Evolutionary conservation across 2,329 filamentous ascomycete species (phyloP).

Genomic region (Phaeoacremonium minimum): DNA sequence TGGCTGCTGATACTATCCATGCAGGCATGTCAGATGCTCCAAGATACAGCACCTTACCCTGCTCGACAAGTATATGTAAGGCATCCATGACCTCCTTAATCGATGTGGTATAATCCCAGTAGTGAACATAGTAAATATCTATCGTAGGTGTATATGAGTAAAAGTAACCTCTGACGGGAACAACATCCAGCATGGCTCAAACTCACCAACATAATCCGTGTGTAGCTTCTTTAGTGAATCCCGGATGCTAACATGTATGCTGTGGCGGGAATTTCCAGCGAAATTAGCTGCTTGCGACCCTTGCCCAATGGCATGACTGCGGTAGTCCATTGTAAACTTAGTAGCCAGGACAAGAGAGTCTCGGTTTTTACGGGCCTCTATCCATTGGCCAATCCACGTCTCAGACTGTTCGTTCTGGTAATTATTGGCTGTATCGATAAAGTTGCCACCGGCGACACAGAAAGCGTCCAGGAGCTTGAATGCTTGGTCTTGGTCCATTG

Average conservation of each 20-base stretch:
- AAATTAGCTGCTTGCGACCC: conserved; percentile 24
- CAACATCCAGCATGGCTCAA: no score
- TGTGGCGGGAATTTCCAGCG: conserved; percentile 36
- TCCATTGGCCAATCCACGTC: conserved; percentile 54
- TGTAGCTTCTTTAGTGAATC: conserved; percentile 34
- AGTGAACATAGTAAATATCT: conserved; percentile 24
- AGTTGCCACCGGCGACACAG: conserved; percentile 21
- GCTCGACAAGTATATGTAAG: conserved; percentile 17
- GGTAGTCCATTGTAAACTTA: conserved; percentile 44
- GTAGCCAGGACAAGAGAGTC: conserved; percentile 51
- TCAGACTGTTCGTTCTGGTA: conserved; percentile 58
- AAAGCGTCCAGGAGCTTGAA: not conserved
- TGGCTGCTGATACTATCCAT: conserved; percentile 22
- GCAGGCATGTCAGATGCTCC: conserved; percentile 23
- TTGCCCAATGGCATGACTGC: conserved; percentile 14
- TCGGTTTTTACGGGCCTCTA: conserved; percentile 40
- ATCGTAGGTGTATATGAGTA: no score
- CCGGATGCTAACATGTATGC: conserved; percentile 33
- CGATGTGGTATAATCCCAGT: conserved; percentile 18
- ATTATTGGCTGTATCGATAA: no score
- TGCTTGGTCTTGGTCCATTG: no score
- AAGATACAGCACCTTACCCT: conserved; percentile 22
- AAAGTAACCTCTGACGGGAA: no score
- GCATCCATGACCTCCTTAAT: conserved; percentile 20
- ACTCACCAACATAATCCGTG: conserved; percentile 26